Percentiles rank a stretch among this genome's conserved stretches.
Evolutionary conservation across 1,284 basidiomycete genomes (phyloP).

Genomic region (Wolfiporia cocos): DNA sequence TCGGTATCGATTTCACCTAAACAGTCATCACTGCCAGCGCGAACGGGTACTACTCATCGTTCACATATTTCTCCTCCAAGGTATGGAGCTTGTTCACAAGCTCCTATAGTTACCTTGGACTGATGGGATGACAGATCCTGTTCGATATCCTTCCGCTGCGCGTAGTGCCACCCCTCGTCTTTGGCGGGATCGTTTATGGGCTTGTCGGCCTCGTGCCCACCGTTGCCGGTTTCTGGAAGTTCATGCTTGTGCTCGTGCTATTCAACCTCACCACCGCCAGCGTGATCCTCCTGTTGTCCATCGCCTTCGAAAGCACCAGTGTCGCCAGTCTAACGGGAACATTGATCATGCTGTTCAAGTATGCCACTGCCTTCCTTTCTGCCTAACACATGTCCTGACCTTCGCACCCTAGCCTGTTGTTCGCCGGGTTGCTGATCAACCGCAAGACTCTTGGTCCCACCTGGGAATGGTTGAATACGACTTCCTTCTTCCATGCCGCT

Average conservation of each 20-base stretch:
- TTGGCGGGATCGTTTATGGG: conserved; percentile 91
- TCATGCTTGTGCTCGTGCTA: conserved; percentile 88
- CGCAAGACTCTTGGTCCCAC: conserved; percentile 73
- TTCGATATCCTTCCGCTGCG: conserved; percentile 95
- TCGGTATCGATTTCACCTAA: background rate
- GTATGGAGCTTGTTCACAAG: too few species aligned
- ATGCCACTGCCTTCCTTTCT: background rate
- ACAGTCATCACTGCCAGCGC: conserved; percentile 37
- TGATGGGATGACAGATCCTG: conserved; percentile 69
- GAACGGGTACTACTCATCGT: conserved; percentile 94
- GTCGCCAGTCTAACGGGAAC: conserved; percentile 93
- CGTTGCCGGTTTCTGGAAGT: conserved; percentile 93
- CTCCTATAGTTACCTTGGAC: too few species aligned
- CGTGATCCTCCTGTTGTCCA: conserved; percentile 86
- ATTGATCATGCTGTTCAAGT: conserved; percentile 97
- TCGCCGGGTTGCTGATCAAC: conserved; percentile 94
- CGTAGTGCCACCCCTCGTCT: conserved; percentile 90
- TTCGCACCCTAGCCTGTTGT: conserved; percentile 70
- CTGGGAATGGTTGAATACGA: conserved; percentile 82
- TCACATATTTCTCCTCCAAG: conserved; percentile 95
- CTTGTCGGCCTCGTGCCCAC: conserved; percentile 91
- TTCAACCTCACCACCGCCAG: conserved; percentile 95
- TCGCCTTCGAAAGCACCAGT: conserved; percentile 80
- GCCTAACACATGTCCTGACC: conserved; percentile 6
- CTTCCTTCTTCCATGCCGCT: conserved; percentile 98